These are phyloP conservation scores for Parafenestella ontariensis DNA, from an alignment of 2,329 filamentous ascomycete genomes.

Conservation along the genomic window DNA sequence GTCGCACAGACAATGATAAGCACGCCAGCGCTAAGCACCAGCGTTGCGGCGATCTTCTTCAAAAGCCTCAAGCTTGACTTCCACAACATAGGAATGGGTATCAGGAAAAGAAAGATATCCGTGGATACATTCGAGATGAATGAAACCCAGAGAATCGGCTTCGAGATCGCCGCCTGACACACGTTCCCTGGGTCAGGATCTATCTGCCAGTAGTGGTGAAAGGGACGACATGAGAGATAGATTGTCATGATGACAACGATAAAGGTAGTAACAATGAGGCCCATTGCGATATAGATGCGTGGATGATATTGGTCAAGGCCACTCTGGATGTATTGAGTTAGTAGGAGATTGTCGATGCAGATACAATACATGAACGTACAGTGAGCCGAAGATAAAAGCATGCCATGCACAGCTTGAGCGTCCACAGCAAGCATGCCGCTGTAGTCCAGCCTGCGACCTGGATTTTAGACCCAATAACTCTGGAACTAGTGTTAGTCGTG, in stretches of 20 bases:
- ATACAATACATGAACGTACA: constrained; percentile 15
- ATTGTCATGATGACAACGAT: constrained; percentile 59
- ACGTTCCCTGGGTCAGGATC: constrained; percentile 60
- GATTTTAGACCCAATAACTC: constrained; percentile 51
- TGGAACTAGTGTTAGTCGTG: constrained; percentile 46
- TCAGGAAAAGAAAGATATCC: constrained; percentile 65
- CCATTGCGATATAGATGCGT: constrained; percentile 58
- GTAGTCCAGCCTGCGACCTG: constrained; percentile 60
- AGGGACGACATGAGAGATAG: constrained; percentile 61
- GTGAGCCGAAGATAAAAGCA: constrained; percentile 63
- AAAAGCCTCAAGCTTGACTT: constrained; percentile 55
- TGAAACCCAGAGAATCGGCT: constrained; percentile 2
- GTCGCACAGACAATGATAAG: constrained; percentile 65
- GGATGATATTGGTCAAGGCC: constrained; percentile 14
- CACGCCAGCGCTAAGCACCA: constrained; percentile 63
- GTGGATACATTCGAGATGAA: background rate
- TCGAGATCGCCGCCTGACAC: constrained; percentile 18
- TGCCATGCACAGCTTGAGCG: constrained; percentile 63
- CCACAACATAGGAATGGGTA: constrained; percentile 65
- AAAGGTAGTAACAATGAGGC: constrained; percentile 58
- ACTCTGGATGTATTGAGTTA: constrained; percentile 2
- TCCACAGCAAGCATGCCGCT: constrained; percentile 62
- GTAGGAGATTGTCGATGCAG: background rate
- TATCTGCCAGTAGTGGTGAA: constrained; percentile 66
- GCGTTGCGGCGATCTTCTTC: constrained; percentile 61